Conservation (phyloP, 495 filamentous ascomycete species). For the Pyronema domesticum region DNA sequence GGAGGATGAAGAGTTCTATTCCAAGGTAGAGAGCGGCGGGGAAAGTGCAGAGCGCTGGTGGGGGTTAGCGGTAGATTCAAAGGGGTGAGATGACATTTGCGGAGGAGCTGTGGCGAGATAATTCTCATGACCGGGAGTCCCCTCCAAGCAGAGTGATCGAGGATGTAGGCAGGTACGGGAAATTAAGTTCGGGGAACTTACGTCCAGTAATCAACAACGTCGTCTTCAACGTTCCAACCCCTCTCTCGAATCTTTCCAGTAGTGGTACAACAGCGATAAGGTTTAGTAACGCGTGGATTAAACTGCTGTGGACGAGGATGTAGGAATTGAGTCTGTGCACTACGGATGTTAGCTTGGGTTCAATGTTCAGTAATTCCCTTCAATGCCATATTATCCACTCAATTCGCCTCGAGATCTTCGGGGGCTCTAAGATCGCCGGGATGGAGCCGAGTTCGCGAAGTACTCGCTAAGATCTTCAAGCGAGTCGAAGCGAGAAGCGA, state of each 20-base stretch:
- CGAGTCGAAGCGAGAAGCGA: too few relatives aligned
- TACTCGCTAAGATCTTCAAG: too few relatives aligned
- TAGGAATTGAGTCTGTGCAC: conserved; percentile 90
- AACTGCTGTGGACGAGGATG: conserved; percentile 65
- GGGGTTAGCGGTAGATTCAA: neutral
- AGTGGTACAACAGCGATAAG: conserved; percentile 61
- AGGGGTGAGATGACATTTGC: too few relatives aligned
- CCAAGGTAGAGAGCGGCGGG: conserved; percentile 55
- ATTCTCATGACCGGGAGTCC: too few relatives aligned
- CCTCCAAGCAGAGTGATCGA: too few relatives aligned
- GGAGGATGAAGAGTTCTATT: conserved; percentile 48
- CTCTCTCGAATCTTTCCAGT: conserved; percentile 81
- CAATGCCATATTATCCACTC: too few relatives aligned
- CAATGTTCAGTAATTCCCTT: neutral
- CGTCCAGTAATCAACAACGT: conserved; percentile 73
- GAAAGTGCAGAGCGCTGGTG: conserved; percentile 56
- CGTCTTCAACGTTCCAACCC: conserved; percentile 76
- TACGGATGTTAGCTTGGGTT: conserved; percentile 22
- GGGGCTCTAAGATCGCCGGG: too few relatives aligned
- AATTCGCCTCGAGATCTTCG: too few relatives aligned
- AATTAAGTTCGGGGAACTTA: conserved; percentile 41
- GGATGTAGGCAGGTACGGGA: too few relatives aligned
- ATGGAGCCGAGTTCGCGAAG: too few relatives aligned
- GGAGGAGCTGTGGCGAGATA: too few relatives aligned
- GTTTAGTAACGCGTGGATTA: conserved; percentile 69